phyloP scores from a whole-genome alignment of 2,329 filamentous ascomycete genomes.

The Neurospora crassa region DNA sequence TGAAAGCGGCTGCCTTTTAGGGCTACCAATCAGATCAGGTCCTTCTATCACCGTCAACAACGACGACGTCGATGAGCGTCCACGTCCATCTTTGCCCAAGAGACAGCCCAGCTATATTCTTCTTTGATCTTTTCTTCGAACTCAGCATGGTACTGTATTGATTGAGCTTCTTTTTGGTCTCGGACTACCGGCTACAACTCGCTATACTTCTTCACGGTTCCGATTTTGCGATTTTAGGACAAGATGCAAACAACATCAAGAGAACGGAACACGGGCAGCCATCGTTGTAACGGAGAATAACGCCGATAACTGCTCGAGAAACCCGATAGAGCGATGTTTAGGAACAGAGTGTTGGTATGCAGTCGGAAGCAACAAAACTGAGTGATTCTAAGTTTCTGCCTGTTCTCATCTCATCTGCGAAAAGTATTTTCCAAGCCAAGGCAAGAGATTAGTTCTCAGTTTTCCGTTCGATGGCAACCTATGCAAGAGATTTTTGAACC shows the following conservation, averaged over 20 bases:
- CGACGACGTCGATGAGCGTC: not conserved
- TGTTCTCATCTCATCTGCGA: not conserved
- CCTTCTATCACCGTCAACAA: not conserved
- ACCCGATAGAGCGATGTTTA: not conserved
- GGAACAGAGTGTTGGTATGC: not conserved
- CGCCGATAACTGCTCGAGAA: not conserved
- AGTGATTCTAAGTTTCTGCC: not conserved
- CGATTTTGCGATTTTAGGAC: not conserved
- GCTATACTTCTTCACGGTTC: not conserved
- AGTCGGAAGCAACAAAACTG: not conserved
- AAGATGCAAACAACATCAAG: not conserved
- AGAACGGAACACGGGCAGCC: not conserved
- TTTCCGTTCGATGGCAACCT: not conserved
- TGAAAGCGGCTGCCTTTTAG: not conserved
- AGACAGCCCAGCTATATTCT: not conserved
- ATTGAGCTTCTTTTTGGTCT: too few species aligned
- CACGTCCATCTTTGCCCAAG: not conserved
- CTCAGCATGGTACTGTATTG: too few species aligned
- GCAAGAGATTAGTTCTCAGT: not conserved
- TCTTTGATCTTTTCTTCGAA: not conserved
- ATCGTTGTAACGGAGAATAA: not conserved
- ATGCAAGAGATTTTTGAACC: too few species aligned
- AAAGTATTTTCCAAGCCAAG: not conserved
- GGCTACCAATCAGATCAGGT: not conserved
- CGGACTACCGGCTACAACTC: accelerated